Percentiles rank a stretch among this genome's conserved stretches.
phyloP scores from a whole-genome alignment of 2,329 filamentous ascomycete genomes.

The Xylariaceae sp. region DNA sequence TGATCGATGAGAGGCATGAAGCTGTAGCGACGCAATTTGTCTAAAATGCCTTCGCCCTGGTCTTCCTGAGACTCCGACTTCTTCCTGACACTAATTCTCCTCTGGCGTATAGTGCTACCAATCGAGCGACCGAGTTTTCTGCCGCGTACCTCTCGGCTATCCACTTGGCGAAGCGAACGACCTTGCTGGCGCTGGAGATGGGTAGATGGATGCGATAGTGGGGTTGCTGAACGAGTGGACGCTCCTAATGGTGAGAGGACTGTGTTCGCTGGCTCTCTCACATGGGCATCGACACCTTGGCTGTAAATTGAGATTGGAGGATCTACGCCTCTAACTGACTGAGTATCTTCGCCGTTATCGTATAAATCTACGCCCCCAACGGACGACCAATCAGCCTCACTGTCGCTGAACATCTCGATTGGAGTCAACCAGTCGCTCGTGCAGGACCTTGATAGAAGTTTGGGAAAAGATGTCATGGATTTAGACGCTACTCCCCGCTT shows the following conservation, averaged over 20 bases:
- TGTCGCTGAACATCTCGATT: constrained; percentile 10
- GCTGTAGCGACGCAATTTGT: constrained; percentile 23
- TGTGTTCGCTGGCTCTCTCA: constrained; percentile 7
- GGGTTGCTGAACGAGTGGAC: constrained; percentile 3
- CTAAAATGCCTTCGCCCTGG: constrained; percentile 8
- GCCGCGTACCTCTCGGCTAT: no score
- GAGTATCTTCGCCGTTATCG: no score
- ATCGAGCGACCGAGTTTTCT: constrained; percentile 12
- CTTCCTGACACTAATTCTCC: constrained; percentile 12
- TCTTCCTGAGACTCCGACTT: constrained; percentile 1
- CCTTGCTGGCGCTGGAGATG: no score
- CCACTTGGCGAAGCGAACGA: no score
- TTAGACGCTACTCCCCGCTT: constrained; percentile 1
- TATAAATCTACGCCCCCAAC: no score
- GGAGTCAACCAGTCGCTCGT: constrained; percentile 26
- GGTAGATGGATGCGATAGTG: neutral
- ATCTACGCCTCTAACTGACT: constrained; percentile 6
- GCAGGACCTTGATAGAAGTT: constrained; percentile 18
- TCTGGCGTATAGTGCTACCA: constrained; percentile 13
- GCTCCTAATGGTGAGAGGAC: constrained; percentile 15
- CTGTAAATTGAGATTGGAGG: constrained; percentile 15
- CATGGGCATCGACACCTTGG: constrained; percentile 24
- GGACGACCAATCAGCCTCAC: constrained; percentile 5
- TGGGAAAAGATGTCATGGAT: constrained; percentile 21
- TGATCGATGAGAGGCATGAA: constrained; percentile 22